These are phyloP conservation scores for Candida berthetii DNA, from an alignment of 805 yeast genomes.

Conservation along the genomic window DNA sequence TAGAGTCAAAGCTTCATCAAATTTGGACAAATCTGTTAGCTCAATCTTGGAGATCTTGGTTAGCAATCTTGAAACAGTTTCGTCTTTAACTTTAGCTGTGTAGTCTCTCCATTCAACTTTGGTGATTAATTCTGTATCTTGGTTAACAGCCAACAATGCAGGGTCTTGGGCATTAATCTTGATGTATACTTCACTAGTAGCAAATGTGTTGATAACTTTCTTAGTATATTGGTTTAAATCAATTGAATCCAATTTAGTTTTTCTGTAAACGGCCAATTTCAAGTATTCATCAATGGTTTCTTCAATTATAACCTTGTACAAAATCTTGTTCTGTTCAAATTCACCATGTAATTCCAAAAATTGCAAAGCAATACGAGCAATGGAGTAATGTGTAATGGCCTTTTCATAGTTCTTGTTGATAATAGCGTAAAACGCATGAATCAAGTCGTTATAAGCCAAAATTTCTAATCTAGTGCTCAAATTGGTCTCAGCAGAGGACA, in stretches of 20 bases:
- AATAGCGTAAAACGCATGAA: conserved; percentile 45
- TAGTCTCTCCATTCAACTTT: conserved; percentile 53
- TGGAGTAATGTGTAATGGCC: conserved; percentile 47
- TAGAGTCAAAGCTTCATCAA: conserved; percentile 48
- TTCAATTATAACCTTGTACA: conserved; percentile 51
- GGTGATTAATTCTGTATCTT: conserved; percentile 30
- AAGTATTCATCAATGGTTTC: conserved; percentile 63
- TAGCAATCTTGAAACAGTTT: conserved; percentile 62
- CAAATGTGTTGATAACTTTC: conserved; percentile 27
- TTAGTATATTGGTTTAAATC: conserved; percentile 48
- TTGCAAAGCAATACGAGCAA: conserved; percentile 58
- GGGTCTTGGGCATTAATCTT: conserved; percentile 28
- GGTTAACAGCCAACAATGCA: conserved; percentile 12
- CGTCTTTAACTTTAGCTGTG: conserved; percentile 58
- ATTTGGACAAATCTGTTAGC: conserved; percentile 33
- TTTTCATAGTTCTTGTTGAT: conserved; percentile 48
- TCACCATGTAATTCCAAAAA: conserved; percentile 33
- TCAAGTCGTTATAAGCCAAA: conserved; percentile 38
- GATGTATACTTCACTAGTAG: conserved; percentile 26
- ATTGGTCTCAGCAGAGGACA: conserved; percentile 34
- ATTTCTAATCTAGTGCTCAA: conserved; percentile 27
- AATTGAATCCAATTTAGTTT: conserved; percentile 24
- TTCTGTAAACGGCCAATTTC: conserved; percentile 43
- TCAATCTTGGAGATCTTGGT: conserved; percentile 31
- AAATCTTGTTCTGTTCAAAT: conserved; percentile 17